These are phyloP conservation scores for Diutina sp. DNA, from an alignment of 1,139 yeast genomes.

Conservation along the genomic window DNA sequence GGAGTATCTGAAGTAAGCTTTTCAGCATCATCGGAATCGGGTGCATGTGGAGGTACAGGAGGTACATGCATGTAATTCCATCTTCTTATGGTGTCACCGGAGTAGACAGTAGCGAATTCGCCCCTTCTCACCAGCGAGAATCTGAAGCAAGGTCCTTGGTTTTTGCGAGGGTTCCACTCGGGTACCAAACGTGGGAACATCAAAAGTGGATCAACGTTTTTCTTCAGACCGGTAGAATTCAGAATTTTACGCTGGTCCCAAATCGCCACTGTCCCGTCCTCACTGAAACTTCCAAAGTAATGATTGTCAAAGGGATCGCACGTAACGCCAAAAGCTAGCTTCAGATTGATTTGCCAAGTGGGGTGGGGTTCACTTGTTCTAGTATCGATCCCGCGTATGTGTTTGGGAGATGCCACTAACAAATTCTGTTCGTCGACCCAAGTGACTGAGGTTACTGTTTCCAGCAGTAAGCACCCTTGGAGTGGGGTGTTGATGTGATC, in stretches of 20 bases:
- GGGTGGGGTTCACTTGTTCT: constrained; percentile 37
- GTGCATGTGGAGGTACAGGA: constrained; percentile 8
- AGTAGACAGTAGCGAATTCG: constrained; percentile 71
- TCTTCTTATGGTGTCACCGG: constrained; percentile 65
- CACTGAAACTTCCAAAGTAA: constrained; percentile 63
- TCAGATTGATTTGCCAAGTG: constrained; percentile 61
- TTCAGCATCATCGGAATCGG: neutral
- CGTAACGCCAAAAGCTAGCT: constrained; percentile 56
- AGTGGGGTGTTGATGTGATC: constrained; percentile 42
- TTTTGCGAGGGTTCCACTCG: constrained; percentile 49
- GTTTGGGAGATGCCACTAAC: constrained; percentile 68
- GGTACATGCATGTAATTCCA: constrained; percentile 70
- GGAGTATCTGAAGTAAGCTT: constrained; percentile 2
- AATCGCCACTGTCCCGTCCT: constrained; percentile 72
- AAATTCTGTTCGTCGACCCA: constrained; percentile 37
- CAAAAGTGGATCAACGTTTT: constrained; percentile 37
- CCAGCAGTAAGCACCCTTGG: constrained; percentile 56
- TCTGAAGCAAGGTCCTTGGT: constrained; percentile 53
- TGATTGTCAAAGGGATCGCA: constrained; percentile 54
- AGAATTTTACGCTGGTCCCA: constrained; percentile 73
- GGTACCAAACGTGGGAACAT: constrained; percentile 55
- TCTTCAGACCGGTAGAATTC: constrained; percentile 8
- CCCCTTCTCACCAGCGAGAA: constrained; percentile 57
- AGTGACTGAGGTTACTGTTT: constrained; percentile 50
- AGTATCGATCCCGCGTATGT: constrained; percentile 66